These are phyloP conservation scores for Forsythia viridissima DNA, from an alignment of 257 asterid species.

Conservation along the genomic window DNA sequence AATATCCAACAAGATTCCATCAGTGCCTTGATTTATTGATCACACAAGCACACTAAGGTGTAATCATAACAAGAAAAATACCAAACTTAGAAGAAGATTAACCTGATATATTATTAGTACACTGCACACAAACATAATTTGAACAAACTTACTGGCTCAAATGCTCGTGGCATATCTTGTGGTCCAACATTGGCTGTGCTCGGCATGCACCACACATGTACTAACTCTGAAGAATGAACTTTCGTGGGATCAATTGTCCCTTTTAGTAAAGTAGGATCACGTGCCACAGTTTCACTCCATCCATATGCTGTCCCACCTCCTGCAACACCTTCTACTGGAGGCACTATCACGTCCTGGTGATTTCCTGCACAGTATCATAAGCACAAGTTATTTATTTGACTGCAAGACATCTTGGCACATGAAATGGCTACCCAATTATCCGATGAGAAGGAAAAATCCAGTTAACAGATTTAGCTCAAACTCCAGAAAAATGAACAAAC, in stretches of 20 bases:
- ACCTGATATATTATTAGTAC: constrained; percentile 3
- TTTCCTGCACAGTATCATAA: constrained; percentile 50
- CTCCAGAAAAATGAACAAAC: not conserved
- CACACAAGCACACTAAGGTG: constrained; percentile 12
- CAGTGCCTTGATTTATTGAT: not conserved
- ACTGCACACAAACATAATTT: constrained; percentile 13
- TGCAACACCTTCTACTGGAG: constrained; percentile 97
- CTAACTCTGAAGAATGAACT: constrained; percentile 72
- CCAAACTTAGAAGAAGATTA: constrained; percentile 8
- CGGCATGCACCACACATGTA: constrained; percentile 97
- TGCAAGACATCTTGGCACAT: not conserved
- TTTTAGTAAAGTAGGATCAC: constrained; percentile 52
- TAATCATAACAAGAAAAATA: constrained; percentile 5
- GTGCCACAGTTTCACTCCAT: constrained; percentile 68
- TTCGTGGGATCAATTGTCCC: constrained; percentile 79
- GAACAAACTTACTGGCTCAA: constrained; percentile 71
- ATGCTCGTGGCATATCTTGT: constrained; percentile 82
- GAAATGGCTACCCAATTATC: not conserved
- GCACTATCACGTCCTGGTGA: constrained; percentile 59
- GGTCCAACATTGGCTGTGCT: constrained; percentile 90
- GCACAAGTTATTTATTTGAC: not conserved
- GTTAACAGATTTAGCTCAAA: not conserved
- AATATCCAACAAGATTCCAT: not conserved
- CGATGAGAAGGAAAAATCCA: not conserved
- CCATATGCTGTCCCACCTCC: constrained; percentile 99